These are phyloP conservation scores for Chlorella sorokiniana DNA, from an alignment of 139 green algal species.

Conservation along the genomic window DNA sequence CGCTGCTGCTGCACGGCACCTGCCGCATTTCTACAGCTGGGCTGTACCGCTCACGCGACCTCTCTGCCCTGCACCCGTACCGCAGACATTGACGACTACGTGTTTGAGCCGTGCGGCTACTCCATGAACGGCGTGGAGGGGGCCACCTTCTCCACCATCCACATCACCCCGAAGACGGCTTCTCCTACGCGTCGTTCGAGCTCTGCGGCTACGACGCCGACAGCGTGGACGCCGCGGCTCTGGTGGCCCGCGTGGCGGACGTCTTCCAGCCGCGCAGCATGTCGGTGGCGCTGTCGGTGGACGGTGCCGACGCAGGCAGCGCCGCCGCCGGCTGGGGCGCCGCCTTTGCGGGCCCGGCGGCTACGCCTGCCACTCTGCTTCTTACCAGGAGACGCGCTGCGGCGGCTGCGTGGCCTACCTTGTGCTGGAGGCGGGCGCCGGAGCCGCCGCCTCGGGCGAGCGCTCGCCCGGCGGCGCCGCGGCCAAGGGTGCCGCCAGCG, in stretches of 20 bases:
- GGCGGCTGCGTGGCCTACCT: slow-evolving; percentile 49
- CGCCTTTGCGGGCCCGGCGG: slow-evolving; percentile 19
- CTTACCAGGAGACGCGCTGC: slow-evolving; percentile 52
- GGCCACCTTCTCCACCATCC: slow-evolving; percentile 89
- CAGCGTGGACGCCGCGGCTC: slow-evolving; percentile 26
- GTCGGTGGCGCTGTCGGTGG: slow-evolving; percentile 58
- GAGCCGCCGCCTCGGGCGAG: not conserved
- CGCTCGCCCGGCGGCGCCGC: not conserved
- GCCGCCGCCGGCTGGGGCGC: slow-evolving; percentile 19
- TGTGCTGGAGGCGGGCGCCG: slow-evolving; percentile 5
- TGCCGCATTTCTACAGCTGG: not conserved
- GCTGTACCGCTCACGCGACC: not conserved
- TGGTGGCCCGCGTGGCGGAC: slow-evolving; percentile 46
- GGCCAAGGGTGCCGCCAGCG: not conserved
- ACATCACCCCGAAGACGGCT: slow-evolving; percentile 95
- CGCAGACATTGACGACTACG: slow-evolving; percentile 92
- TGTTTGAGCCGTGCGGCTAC: slow-evolving; percentile 99
- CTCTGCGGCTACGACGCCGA: slow-evolving; percentile 70
- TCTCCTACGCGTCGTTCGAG: slow-evolving; percentile 94
- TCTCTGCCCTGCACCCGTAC: not conserved
- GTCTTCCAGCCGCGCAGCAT: slow-evolving; percentile 67
- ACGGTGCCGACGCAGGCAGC: slow-evolving; percentile 33
- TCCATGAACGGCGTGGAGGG: slow-evolving; percentile 87
- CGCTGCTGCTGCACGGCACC: not conserved
- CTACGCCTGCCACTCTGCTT: slow-evolving; percentile 48